These are phyloP conservation scores for Metroxylon sagu DNA, from an alignment of 176 grass and related monocot genomes.

Conservation along the genomic window DNA sequence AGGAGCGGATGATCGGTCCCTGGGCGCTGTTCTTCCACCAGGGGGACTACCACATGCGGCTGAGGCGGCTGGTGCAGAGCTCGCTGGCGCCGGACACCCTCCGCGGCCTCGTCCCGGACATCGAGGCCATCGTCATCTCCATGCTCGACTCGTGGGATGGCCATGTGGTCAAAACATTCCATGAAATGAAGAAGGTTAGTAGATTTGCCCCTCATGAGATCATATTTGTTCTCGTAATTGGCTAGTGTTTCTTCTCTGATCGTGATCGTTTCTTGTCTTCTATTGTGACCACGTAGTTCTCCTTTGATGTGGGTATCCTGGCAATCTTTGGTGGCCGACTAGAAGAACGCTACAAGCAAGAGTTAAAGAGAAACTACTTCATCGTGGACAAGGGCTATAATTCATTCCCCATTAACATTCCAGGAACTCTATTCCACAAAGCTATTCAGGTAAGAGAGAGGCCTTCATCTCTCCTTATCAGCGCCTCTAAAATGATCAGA, in stretches of 20 bases:
- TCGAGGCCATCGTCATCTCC: conserved; percentile 43
- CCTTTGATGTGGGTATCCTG: conserved; percentile 76
- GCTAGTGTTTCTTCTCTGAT: no score
- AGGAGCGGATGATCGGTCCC: conserved; percentile 89
- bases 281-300: conserved; percentile 30
- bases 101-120: conserved; percentile 46
- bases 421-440: conserved; percentile 56
- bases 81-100: conserved; percentile 55
- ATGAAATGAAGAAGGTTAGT: conserved; percentile 68
- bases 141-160: conserved; percentile 43
- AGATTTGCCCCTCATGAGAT: no score
- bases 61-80: conserved; percentile 59
- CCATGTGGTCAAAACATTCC: conserved; percentile 34
- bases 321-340: conserved; percentile 56
- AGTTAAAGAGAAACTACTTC: conserved; percentile 63
- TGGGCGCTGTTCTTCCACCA: conserved; percentile 95
- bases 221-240: no score
- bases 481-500: no score
- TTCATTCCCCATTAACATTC: conserved; percentile 71
- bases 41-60: conserved; percentile 75
- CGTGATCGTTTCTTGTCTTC: not conserved
- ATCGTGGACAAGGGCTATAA: conserved; percentile 95
- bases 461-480: no score
- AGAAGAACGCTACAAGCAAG: conserved; percentile 37
- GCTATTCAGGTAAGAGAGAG: conserved; percentile 60